A percentile compares a stretch with the other conserved stretches of the same genome.
These are phyloP conservation scores for Teratosphaeria epicoccoides DNA, from an alignment of 2,329 filamentous ascomycete species.

Conservation along the genomic window DNA sequence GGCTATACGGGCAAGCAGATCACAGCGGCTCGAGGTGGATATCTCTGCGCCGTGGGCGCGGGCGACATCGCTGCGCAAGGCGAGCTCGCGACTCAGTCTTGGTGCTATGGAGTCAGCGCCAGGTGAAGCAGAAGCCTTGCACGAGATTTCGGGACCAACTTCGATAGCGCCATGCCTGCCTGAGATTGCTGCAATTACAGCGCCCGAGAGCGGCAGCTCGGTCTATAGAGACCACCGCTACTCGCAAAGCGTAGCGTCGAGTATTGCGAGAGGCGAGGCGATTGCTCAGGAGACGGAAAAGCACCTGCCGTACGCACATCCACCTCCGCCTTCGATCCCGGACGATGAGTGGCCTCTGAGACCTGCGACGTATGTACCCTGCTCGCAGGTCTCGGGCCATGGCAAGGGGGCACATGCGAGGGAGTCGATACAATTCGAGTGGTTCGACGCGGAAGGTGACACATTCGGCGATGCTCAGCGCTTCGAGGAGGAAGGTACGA, in stretches of 20 bases:
- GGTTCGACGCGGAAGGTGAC: not conserved
- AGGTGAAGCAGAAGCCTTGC: not conserved
- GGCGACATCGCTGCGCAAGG: not conserved
- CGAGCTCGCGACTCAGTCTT: not conserved
- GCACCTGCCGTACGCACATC: constrained; percentile 1
- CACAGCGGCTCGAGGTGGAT: not conserved
- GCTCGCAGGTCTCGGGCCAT: not conserved
- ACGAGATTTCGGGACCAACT: not conserved
- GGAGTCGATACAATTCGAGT: not conserved
- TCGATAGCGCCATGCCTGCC: not conserved
- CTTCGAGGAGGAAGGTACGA: not conserved
- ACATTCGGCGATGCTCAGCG: not conserved
- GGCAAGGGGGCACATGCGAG: not conserved
- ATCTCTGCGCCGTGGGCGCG: not conserved
- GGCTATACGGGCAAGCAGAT: not conserved
- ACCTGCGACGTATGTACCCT: not conserved
- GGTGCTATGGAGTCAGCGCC: not conserved
- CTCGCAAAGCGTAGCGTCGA: not conserved
- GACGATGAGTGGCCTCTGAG: not conserved
- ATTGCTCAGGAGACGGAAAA: constrained; percentile 3
- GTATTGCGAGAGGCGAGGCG: constrained; percentile 3
- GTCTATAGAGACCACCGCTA: not conserved
- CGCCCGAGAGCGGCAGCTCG: not conserved
- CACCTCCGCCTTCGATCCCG: not conserved
- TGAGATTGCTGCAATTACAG: too few relatives aligned